A percentile compares a stretch with the other conserved stretches of the same genome.
Conservation (phyloP, 441 rosid genomes). For the Mallotus repandus region DNA sequence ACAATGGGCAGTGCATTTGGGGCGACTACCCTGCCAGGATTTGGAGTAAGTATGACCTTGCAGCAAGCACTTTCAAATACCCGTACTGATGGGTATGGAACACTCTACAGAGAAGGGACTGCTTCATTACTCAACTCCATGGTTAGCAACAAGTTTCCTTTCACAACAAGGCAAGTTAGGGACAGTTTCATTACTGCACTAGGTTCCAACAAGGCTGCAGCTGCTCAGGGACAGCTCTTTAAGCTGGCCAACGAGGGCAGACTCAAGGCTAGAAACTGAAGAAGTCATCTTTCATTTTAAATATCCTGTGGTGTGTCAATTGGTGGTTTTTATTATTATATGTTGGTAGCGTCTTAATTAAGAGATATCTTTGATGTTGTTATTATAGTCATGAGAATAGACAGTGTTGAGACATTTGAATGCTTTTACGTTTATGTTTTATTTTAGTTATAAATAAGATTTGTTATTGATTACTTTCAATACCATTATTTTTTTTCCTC, state of each 20-base stretch:
- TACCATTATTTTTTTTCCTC: not conserved
- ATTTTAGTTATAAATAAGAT: not conserved
- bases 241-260: constrained; percentile 34
- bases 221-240: constrained; percentile 31
- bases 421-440: constrained; percentile 6
- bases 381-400: not conserved
- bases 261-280: constrained; percentile 23
- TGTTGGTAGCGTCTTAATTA: constrained; percentile 2
- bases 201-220: constrained; percentile 28
- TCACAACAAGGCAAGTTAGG: constrained; percentile 32
- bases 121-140: constrained; percentile 37
- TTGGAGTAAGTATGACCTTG: constrained; percentile 26
- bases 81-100: constrained; percentile 32
- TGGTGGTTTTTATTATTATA: not conserved
- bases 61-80: constrained; percentile 33
- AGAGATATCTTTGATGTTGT: not conserved
- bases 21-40: constrained; percentile 21
- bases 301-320: not conserved
- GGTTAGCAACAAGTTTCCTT: constrained; percentile 29
- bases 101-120: constrained; percentile 37
- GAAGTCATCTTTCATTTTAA: not conserved
- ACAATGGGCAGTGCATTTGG: constrained; percentile 34
- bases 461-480: not conserved
- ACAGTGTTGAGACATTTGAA: constrained; percentile 6
- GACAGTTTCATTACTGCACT: constrained; percentile 28